Evolutionary conservation across 495 filamentous ascomycete species (phyloP).

Genomic region (Elasticomyces elasticus): DNA sequence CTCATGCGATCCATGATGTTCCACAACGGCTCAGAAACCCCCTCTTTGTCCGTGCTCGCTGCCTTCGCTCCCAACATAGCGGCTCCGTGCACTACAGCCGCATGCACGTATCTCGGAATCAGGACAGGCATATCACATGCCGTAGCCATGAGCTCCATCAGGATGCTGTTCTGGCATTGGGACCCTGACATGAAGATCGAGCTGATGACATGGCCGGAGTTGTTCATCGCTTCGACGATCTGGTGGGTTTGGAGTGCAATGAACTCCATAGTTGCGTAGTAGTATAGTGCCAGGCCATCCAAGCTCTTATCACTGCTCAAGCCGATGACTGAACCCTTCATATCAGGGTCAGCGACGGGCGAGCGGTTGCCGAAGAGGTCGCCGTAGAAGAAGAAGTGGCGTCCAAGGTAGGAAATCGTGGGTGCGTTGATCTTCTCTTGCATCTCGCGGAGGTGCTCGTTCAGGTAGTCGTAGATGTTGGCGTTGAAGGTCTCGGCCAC

Average conservation of each 20-base stretch:
- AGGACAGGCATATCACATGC: slow-evolving; percentile 84
- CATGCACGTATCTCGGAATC: slow-evolving; percentile 83
- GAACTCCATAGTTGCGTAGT: slow-evolving; percentile 92
- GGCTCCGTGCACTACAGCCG: slow-evolving; percentile 92
- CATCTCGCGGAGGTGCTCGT: slow-evolving; percentile 74
- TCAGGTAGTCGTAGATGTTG: slow-evolving; percentile 91
- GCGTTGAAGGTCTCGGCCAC: slow-evolving; percentile 65
- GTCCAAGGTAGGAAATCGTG: slow-evolving; percentile 67
- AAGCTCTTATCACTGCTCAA: slow-evolving; percentile 74
- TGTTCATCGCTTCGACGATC: slow-evolving; percentile 89
- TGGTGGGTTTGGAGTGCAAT: slow-evolving; percentile 93
- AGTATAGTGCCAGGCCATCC: slow-evolving; percentile 78
- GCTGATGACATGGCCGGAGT: slow-evolving; percentile 66
- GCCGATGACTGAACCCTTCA: slow-evolving; percentile 81
- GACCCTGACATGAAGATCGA: slow-evolving; percentile 98
- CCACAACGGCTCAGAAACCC: slow-evolving; percentile 80
- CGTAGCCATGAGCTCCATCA: slow-evolving; percentile 83
- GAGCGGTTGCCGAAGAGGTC: slow-evolving; percentile 97
- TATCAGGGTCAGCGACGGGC: slow-evolving; percentile 80
- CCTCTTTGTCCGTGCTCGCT: slow-evolving; percentile 52
- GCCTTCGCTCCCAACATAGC: slow-evolving; percentile 97
- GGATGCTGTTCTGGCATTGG: slow-evolving; percentile 88
- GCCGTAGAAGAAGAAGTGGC: slow-evolving; percentile 96
- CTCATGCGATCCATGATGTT: slow-evolving; percentile 95
- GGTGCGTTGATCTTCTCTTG: slow-evolving; percentile 56